Evolutionary conservation across 129 eudicot genomes (phyloP).

Genomic region (Solidago caesia): DNA sequence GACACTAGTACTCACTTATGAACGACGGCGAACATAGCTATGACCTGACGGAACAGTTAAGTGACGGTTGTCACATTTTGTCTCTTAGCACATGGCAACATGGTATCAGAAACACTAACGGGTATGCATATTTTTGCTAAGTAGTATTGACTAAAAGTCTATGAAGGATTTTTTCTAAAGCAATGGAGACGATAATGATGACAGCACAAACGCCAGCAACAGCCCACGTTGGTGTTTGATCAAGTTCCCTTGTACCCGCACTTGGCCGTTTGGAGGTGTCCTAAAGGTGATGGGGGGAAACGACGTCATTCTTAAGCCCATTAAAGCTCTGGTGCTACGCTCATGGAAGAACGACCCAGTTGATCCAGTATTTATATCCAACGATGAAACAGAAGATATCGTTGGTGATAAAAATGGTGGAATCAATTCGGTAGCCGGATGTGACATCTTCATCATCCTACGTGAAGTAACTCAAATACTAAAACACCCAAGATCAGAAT

Average conservation of each 20-base stretch:
- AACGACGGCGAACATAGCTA: too few species aligned
- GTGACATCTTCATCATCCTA: slow-evolving; percentile 33
- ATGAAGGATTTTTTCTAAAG: slow-evolving; percentile 51
- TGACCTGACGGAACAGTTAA: too few species aligned
- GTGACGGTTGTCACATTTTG: too few species aligned
- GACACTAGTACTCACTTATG: too few species aligned
- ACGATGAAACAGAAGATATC: slow-evolving; percentile 66
- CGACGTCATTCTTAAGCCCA: slow-evolving; percentile 48
- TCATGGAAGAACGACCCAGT: slow-evolving; percentile 85
- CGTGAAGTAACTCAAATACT: too few species aligned
- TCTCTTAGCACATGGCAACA: slow-evolving; percentile 69
- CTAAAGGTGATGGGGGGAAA: slow-evolving; percentile 54
- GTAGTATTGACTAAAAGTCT: slow-evolving; percentile 73
- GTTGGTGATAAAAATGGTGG: slow-evolving; percentile 64
- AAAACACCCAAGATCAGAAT: slow-evolving; percentile 5
- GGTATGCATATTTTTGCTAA: slow-evolving; percentile 82
- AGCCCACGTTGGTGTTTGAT: slow-evolving; percentile 95
- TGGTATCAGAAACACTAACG: slow-evolving; percentile 43
- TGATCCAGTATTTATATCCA: slow-evolving; percentile 80
- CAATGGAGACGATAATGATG: slow-evolving; percentile 66
- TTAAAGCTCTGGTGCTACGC: slow-evolving; percentile 65
- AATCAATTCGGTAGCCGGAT: slow-evolving; percentile 45
- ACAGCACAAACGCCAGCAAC: slow-evolving; percentile 90
- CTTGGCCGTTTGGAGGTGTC: slow-evolving; percentile 53
- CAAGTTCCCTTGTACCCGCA: slow-evolving; percentile 39